Base-by-base conservation (phyloP, 805 yeast species). In the Saturnispora serradocipensis region DNA sequence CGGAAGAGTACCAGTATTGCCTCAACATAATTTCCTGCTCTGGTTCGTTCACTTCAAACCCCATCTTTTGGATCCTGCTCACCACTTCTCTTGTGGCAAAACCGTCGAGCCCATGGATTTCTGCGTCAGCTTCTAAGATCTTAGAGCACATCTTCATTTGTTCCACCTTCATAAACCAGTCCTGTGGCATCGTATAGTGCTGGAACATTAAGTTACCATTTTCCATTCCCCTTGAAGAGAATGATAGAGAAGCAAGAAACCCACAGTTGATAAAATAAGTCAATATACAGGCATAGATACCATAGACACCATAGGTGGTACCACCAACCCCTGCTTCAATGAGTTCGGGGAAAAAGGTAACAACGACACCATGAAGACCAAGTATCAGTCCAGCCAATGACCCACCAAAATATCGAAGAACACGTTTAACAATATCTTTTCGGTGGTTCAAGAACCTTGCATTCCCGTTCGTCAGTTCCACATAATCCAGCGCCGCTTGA, bases 1-100 rank as follows among this genome's bases (percentile, higher is more conserved):
- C 96, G 7, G 88, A 86, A 42, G 84, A 75, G 62, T 86, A 80
- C 96, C 96, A 87, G 67, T 86, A 87, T 58, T 88, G 95, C 61
- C 86, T 85, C 58, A 87, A 59, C 70, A 80, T 73, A 45, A 78
- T 62, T 54, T 87, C 95, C 54, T 79, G 83, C 51, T 81, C 79
- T 45, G 84, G 80, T 58, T 79, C 78, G 60, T 71, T 71, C 13
- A 73, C 65, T 4, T 65, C 69, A 45, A 66, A 65, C 4, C 68
- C 67, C 63, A 74, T 67, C 45, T 64, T 61, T 43, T 73, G 63
- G 51, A 69, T 56, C 24, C 67, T 56, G 30, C 57, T 52, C 20
- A 68, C 67, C 36, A 68, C 54, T 16, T 58, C 59, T 39, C 59
- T 55, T 2, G 71, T 67, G 4, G 70, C 71, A 58, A 72, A 72